Conservation (phyloP, 345 rosid species). For the Eucalyptus cladocalyx region DNA sequence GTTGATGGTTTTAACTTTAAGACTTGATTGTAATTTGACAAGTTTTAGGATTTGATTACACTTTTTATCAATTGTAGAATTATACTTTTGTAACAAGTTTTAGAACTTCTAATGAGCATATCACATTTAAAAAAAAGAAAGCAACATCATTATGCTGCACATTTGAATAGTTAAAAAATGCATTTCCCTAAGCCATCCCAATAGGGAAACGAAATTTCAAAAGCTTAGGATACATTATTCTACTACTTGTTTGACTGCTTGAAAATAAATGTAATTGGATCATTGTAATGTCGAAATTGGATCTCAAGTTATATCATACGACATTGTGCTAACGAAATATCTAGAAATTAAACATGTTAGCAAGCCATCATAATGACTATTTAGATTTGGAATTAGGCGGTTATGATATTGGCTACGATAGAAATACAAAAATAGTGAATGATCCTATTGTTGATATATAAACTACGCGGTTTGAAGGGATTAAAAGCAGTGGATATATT, state of each 20-base stretch:
- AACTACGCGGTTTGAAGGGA: background rate
- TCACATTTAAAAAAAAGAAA: no score
- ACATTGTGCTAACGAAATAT: background rate
- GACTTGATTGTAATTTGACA: no score
- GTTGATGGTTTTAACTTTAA: no score
- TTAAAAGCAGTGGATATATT: background rate
- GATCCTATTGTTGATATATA: background rate
- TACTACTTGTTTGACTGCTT: background rate
- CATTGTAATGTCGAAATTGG: background rate
- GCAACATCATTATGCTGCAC: background rate
- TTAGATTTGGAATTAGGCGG: background rate
- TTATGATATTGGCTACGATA: background rate
- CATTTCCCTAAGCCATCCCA: background rate
- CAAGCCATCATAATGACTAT: background rate
- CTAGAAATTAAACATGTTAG: background rate
- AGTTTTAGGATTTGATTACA: no score
- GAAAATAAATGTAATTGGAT: background rate
- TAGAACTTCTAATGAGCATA: no score
- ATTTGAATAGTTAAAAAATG: background rate
- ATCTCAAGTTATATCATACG: background rate
- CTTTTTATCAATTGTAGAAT: no score
- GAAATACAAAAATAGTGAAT: background rate
- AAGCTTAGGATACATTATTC: background rate
- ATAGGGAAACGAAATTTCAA: background rate
- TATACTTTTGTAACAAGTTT: no score